Evolutionary conservation across 768 basidiomycete genomes (phyloP), one percentile per base, ranked within the genome.

Genomic region (Tulasnella sp.): DNA sequence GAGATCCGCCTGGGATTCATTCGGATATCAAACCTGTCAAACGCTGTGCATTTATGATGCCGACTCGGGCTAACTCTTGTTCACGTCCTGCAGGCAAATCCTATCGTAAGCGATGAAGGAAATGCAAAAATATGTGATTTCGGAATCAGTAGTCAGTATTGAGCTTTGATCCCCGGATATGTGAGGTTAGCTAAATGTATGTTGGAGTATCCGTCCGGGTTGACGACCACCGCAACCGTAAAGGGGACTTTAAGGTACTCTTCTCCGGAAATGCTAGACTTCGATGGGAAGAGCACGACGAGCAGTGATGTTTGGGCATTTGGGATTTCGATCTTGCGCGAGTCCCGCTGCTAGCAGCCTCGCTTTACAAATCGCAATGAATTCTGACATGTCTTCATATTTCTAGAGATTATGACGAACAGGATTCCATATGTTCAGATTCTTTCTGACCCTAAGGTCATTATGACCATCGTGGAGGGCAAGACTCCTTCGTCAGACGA

Each of bases 1-100:
- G 72, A 16, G 52, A 58, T 34, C 80, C 80, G 56, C 58, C 81
- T 5, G 75, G 81, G 6, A 81, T 80, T 14, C 82, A 82, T 56
- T 79, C 80, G 9, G 82, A 82, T 58, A 56, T 82, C n/a, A 81
- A 81, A 80, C 79, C 77, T n/a, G 82, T 82, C 19, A 58, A 81
- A 62, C 18, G 10, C 31, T 31, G 58, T 14, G 27, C 31, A n/a
- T 16, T 24, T n/a, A 10, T 2, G 21, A 36, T 12, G 27, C 6
- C 6, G 3, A 18, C 3, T 1, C 2, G 9, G 24, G 27, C n/a
- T 38, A 34, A 72, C 27, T 40, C 21, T 48, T 27, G 5, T 42
- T n/a, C 10, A 19, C 10, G 21, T 27, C 4, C 6, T 42, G 8
- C 44, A 79, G 78, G 71, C 72, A 31, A 79, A 79, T 36, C 31